These are phyloP conservation scores for Aspergillus alliaceus DNA, from an alignment of 2,329 filamentous ascomycete genomes.

Conservation along the genomic window DNA sequence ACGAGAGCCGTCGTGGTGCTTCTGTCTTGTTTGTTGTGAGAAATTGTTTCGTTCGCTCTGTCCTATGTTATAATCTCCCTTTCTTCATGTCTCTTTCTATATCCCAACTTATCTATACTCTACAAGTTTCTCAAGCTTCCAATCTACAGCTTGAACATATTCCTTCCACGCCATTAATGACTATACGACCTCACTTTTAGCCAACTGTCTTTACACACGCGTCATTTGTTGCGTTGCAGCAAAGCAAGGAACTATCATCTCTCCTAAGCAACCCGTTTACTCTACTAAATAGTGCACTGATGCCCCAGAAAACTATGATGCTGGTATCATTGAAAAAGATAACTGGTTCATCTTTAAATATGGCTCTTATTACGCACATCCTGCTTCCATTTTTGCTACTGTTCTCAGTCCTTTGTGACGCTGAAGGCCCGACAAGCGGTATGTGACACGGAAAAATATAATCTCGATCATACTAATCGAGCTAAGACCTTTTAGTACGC, in stretches of 20 bases:
- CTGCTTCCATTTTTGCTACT: slow-evolving; percentile 2
- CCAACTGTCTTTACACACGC: no score
- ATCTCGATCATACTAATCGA: background rate
- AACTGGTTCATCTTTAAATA: background rate
- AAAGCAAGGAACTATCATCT: background rate
- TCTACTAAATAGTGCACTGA: background rate
- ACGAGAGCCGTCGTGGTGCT: background rate
- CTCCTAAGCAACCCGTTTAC: background rate
- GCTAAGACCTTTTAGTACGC: slow-evolving; percentile 5
- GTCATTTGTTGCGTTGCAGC: background rate
- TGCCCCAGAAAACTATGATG: background rate
- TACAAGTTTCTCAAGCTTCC: background rate
- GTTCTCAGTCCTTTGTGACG: background rate
- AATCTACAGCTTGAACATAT: background rate
- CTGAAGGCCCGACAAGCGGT: background rate
- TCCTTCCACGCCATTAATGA: background rate
- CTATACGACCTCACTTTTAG: background rate
- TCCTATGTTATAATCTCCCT: background rate
- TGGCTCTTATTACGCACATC: background rate
- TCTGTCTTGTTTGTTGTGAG: background rate
- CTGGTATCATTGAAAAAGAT: background rate
- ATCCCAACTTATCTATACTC: background rate
- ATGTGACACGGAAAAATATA: background rate
- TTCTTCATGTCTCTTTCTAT: background rate
- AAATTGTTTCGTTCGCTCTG: no score